These are phyloP conservation scores for Coprinellus aureogranulatus DNA, from an alignment of 768 basidiomycete species.

Conservation along the genomic window DNA sequence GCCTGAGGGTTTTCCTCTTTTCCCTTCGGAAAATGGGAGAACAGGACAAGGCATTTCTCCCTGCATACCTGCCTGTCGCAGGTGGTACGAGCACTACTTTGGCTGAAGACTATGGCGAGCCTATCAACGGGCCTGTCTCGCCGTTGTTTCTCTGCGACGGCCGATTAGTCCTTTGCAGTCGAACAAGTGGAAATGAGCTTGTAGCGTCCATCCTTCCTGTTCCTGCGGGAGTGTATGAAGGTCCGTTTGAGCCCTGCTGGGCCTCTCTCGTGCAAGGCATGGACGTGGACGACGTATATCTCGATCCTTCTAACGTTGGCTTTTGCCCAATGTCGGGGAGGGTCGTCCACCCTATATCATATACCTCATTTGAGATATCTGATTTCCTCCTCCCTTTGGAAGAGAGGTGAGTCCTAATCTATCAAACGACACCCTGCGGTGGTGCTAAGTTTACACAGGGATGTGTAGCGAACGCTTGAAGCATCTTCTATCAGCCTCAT, in stretches of 20 bases:
- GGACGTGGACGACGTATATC: background rate
- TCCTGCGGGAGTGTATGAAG: background rate
- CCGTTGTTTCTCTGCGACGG: background rate
- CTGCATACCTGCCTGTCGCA: background rate
- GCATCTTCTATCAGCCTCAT: too few relatives aligned
- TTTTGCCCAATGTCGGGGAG: background rate
- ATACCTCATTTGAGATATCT: background rate
- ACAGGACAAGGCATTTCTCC: too few relatives aligned
- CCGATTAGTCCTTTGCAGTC: background rate
- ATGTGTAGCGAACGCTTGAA: too few relatives aligned
- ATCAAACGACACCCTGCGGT: too few relatives aligned
- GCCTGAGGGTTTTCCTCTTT: too few relatives aligned
- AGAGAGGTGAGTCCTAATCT: background rate
- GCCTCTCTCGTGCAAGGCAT: background rate
- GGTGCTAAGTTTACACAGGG: too few relatives aligned
- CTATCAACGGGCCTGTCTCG: background rate
- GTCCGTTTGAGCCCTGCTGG: background rate
- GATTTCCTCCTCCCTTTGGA: background rate
- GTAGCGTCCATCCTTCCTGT: background rate
- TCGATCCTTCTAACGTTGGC: background rate
- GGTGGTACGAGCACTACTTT: background rate
- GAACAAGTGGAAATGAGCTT: background rate
- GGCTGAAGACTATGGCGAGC: background rate
- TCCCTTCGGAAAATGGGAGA: too few relatives aligned
- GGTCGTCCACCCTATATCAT: background rate